Evolutionary conservation across 2,329 filamentous ascomycete species (phyloP).

Genomic region (Cladosporium sp.): DNA sequence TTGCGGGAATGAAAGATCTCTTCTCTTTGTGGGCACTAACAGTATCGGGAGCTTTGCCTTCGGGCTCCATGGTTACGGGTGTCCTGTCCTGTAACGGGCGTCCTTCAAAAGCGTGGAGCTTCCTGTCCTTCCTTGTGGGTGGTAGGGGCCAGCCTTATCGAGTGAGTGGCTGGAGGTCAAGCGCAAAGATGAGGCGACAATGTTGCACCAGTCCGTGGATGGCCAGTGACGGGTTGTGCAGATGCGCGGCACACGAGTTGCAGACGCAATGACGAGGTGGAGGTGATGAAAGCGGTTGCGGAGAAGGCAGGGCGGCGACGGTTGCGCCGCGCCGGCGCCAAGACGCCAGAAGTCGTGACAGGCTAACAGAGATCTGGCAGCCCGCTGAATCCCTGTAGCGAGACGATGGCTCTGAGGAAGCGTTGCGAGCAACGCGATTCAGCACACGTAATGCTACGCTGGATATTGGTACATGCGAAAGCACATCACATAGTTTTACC

Average conservation of each 20-base stretch:
- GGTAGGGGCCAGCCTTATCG: background rate
- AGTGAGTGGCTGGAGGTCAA: background rate
- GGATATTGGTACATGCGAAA: no score
- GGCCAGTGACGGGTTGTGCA: background rate
- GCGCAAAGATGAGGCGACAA: constrained; percentile 10
- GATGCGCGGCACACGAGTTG: background rate
- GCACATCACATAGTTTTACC: background rate
- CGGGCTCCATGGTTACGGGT: constrained; percentile 6
- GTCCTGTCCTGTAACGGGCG: constrained; percentile 3
- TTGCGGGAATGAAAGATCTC: background rate
- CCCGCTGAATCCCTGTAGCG: no score
- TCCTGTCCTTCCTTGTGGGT: constrained; percentile 9
- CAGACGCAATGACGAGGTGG: background rate
- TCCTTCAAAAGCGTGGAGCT: background rate
- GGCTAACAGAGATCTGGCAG: no score
- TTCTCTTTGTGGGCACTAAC: constrained; percentile 3
- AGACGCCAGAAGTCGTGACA: no score
- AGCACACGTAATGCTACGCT: no score
- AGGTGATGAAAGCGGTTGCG: no score
- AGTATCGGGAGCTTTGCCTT: constrained; percentile 12
- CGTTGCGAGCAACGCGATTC: background rate
- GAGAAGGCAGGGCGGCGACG: no score
- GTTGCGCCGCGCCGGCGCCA: no score
- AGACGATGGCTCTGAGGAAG: no score
- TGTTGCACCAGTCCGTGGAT: constrained; percentile 3